phyloP scores from a whole-genome alignment of 176 grass and related monocot genomes.

The Eleusine coracana region DNA sequence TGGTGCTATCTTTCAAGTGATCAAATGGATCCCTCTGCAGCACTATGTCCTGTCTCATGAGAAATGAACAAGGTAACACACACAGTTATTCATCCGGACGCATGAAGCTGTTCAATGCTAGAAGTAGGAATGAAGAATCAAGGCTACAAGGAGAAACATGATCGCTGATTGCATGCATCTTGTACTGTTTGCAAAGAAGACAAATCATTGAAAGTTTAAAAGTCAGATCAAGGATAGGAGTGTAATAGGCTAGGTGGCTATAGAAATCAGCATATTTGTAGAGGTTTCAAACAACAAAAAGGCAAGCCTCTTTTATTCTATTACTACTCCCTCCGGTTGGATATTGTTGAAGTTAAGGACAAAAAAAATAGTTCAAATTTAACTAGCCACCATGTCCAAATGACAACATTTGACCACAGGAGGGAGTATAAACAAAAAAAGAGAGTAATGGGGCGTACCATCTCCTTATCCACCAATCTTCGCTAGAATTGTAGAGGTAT shows the following conservation, averaged over 20 bases:
- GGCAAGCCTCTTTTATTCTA: not conserved
- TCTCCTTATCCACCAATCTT: slow-evolving; percentile 96
- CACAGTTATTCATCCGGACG: slow-evolving; percentile 6
- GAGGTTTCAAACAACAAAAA: not conserved
- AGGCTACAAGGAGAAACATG: not conserved
- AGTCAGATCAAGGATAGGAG: not conserved
- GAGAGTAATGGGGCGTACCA: slow-evolving; percentile 53
- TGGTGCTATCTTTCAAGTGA: slow-evolving; percentile 20
- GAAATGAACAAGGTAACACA: slow-evolving; percentile 35
- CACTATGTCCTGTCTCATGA: slow-evolving; percentile 69
- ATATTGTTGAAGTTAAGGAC: no score
- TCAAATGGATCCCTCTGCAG: slow-evolving; percentile 32
- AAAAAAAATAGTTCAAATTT: no score
- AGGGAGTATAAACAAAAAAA: slow-evolving; percentile 15
- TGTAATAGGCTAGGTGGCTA: slow-evolving; percentile 5
- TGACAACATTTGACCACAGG: no score
- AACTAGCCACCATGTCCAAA: no score
- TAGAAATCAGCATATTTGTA: slow-evolving; percentile 10
- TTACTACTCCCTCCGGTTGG: not conserved
- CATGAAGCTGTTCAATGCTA: not conserved
- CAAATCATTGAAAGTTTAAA: slow-evolving; percentile 13
- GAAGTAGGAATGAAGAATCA: slow-evolving; percentile 6
- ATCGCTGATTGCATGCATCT: not conserved
- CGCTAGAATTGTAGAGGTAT: slow-evolving; percentile 47
- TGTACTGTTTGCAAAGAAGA: not conserved